These are phyloP conservation scores for Fusarium cyanostomum DNA, from an alignment of 2,329 filamentous ascomycete species.

Conservation along the genomic window DNA sequence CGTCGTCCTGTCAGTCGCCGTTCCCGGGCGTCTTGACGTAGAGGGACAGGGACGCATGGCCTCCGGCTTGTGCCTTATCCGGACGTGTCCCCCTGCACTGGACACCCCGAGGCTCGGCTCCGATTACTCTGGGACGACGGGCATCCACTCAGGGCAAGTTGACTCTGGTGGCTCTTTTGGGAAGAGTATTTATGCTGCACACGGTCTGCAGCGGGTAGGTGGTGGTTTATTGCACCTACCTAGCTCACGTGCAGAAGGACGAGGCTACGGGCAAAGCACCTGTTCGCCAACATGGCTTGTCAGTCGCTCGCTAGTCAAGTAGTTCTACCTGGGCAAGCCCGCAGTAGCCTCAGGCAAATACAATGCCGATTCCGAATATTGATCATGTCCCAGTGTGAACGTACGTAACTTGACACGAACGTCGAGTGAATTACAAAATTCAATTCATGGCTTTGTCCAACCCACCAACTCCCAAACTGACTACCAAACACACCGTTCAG, in stretches of 20 bases:
- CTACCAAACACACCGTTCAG: background rate
- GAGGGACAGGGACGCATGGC: slow-evolving; percentile 47
- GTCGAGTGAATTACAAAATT: slow-evolving; percentile 1
- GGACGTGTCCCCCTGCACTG: slow-evolving; percentile 37
- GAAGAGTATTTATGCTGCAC: slow-evolving; percentile 41
- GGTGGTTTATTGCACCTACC: slow-evolving; percentile 19
- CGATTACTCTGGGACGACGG: slow-evolving; percentile 47
- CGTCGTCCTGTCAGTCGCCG: slow-evolving; percentile 51
- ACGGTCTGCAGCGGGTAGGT: slow-evolving; percentile 25
- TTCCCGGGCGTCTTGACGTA: slow-evolving; percentile 45
- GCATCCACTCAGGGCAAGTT: slow-evolving; percentile 45
- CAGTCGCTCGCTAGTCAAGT: slow-evolving; percentile 48
- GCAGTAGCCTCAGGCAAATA: slow-evolving; percentile 50
- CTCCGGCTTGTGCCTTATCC: slow-evolving; percentile 44
- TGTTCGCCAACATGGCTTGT: slow-evolving; percentile 45
- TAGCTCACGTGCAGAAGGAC: slow-evolving; percentile 38
- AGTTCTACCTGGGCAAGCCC: slow-evolving; percentile 44
- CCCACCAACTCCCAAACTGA: background rate
- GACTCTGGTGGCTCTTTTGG: slow-evolving; percentile 41
- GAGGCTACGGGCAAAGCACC: slow-evolving; percentile 46
- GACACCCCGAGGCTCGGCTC: slow-evolving; percentile 46
- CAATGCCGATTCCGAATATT: slow-evolving; percentile 39
- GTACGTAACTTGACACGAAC: slow-evolving; percentile 10
- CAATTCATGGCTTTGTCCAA: slow-evolving; percentile 8
- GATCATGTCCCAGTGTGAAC: background rate